Evolutionary conservation across 75 land plant genomes (phyloP).

Genomic region (Pinus albicaulis): DNA sequence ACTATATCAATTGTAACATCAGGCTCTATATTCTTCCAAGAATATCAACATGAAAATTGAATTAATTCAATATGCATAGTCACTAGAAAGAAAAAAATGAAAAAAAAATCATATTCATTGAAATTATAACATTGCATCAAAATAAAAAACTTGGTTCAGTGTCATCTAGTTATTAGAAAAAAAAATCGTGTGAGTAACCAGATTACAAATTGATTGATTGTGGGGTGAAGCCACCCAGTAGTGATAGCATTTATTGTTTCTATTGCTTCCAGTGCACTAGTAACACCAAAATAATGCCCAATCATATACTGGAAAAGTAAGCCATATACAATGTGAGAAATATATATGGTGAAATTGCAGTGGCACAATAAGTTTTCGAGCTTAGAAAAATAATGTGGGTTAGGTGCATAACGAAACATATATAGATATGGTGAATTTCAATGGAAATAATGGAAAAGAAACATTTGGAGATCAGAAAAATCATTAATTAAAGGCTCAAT

Average conservation of each 20-base stretch:
- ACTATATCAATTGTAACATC: slow-evolving; percentile 56
- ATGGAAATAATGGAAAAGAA: too few species aligned
- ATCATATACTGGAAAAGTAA: slow-evolving; percentile 47
- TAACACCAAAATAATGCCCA: slow-evolving; percentile 61
- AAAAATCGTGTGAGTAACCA: not conserved
- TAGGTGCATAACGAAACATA: too few species aligned
- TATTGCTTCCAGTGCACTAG: slow-evolving; percentile 63
- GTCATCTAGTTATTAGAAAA: not conserved
- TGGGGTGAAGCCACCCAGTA: slow-evolving; percentile 61
- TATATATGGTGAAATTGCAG: not conserved
- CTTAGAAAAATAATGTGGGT: not conserved
- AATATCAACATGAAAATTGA: not conserved
- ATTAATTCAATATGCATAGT: not conserved
- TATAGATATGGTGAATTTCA: too few species aligned
- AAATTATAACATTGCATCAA: not conserved
- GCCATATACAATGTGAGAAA: not conserved
- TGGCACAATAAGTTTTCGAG: not conserved
- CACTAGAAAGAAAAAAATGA: not conserved
- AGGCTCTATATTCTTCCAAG: slow-evolving; percentile 46
- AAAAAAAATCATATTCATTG: not conserved
- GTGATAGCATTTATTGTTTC: slow-evolving; percentile 61
- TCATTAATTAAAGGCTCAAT: not conserved
- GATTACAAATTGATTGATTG: slow-evolving; percentile 52
- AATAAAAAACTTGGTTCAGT: not conserved
- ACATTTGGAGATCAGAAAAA: too few species aligned